Percentiles rank a stretch among this genome's conserved stretches.
phyloP scores from a whole-genome alignment of 1,284 basidiomycete species.

The Moesziomyces globuligerus region DNA sequence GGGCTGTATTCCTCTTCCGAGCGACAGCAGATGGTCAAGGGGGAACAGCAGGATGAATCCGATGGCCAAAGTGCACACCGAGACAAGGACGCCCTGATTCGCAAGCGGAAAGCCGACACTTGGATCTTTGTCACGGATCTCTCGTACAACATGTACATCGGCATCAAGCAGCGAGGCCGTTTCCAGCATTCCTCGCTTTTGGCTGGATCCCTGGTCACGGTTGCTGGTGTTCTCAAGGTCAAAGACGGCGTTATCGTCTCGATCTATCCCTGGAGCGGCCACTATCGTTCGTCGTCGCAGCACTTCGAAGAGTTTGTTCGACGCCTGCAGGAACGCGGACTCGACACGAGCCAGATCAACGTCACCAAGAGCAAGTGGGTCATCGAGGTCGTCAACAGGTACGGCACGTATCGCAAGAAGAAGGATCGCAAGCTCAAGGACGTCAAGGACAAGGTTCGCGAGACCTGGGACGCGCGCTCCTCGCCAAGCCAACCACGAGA shows the following conservation, averaged over 20 bases:
- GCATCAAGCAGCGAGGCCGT: conserved; percentile 52
- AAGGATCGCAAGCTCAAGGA: conserved; percentile 45
- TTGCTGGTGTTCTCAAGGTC: conserved; percentile 49
- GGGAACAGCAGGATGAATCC: conserved; percentile 1
- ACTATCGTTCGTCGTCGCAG: conserved; percentile 46
- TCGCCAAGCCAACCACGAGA: conserved; percentile 23
- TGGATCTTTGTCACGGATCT: conserved; percentile 54
- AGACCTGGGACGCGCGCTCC: conserved; percentile 15
- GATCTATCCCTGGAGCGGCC: conserved; percentile 51
- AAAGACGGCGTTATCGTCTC: conserved; percentile 51
- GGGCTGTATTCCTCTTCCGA: conserved; percentile 34
- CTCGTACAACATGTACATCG: conserved; percentile 49
- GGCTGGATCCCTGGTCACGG: conserved; percentile 43
- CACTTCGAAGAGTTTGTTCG: conserved; percentile 51
- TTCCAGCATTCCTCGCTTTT: conserved; percentile 56
- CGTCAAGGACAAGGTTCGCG: conserved; percentile 24
- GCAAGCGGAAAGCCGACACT: conserved; percentile 31
- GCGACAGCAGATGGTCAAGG: conserved; percentile 39
- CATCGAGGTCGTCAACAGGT: conserved; percentile 49
- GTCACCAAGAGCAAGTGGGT: conserved; percentile 50
- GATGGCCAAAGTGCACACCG: background rate
- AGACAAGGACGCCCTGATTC: conserved; percentile 29
- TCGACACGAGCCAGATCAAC: conserved; percentile 50
- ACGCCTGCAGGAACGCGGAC: conserved; percentile 32
- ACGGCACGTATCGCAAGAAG: conserved; percentile 49